phyloP scores from a whole-genome alignment of 2,329 filamentous ascomycete species.

The Aureobasidium melanogenum region DNA sequence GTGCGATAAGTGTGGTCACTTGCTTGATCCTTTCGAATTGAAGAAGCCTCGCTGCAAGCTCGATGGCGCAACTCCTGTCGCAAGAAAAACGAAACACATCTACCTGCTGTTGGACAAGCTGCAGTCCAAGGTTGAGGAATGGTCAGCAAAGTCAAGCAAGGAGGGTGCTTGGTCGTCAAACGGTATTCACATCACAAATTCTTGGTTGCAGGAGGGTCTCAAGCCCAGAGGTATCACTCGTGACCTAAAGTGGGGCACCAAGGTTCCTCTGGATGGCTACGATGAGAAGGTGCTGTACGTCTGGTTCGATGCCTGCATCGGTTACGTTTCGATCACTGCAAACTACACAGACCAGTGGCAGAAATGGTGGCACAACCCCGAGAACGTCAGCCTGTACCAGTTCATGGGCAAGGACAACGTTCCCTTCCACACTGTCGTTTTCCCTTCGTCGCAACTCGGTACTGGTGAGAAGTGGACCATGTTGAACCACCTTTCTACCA shows the following conservation, averaged over 20 bases:
- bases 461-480: conserved; percentile 81
- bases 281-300: conserved; percentile 83
- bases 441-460: conserved; percentile 78
- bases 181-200: conserved; percentile 65
- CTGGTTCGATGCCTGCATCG: conserved; percentile 88
- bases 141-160: conserved; percentile 64
- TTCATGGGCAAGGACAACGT: conserved; percentile 94
- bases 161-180: conserved; percentile 72
- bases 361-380: conserved; percentile 87
- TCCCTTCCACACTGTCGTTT: conserved; percentile 83
- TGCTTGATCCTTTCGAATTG: conserved; percentile 46
- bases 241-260: conserved; percentile 82
- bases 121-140: conserved; percentile 66
- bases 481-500: conserved; percentile 79
- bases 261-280: conserved; percentile 51
- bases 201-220: conserved; percentile 76
- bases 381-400: conserved; percentile 82
- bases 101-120: conserved; percentile 82
- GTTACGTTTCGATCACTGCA: conserved; percentile 90
- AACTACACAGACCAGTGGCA: conserved; percentile 86
- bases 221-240: conserved; percentile 82
- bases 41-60: conserved; percentile 88
- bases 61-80: conserved; percentile 71
- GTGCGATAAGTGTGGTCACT: conserved; percentile 43
- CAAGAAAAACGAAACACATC: conserved; percentile 78